These are phyloP conservation scores for Metarhizium sp. DNA, from an alignment of 2,329 filamentous ascomycete species.

Conservation along the genomic window DNA sequence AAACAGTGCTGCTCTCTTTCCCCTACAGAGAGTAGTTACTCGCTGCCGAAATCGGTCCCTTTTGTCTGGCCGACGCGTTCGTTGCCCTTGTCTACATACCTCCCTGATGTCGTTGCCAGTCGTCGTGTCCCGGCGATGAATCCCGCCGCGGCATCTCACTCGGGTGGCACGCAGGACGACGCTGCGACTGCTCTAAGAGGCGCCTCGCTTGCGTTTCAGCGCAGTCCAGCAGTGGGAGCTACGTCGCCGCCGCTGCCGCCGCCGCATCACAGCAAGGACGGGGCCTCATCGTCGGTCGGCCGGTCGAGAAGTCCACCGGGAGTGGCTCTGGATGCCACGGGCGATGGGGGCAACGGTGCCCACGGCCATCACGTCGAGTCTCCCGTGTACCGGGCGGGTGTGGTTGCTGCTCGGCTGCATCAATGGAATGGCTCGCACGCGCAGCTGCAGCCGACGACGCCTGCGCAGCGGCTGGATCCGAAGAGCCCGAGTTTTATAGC, in stretches of 20 bases:
- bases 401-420: conserved; percentile 13
- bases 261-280: not conserved
- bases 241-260: conserved; percentile 7
- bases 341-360: not conserved
- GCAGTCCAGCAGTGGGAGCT: conserved; percentile 11
- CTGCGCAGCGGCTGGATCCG: conserved; percentile 19
- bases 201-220: conserved; percentile 45
- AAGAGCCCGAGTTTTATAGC: conserved; percentile 46
- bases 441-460: not conserved
- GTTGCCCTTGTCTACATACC: not conserved
- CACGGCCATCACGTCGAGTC: conserved; percentile 6
- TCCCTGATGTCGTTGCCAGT: conserved; percentile 10
- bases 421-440: conserved; percentile 12
- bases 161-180: conserved; percentile 22
- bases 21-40: too few relatives aligned
- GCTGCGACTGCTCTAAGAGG: conserved; percentile 40
- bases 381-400: conserved; percentile 1
- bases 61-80: not conserved
- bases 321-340: not conserved
- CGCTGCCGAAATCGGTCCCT: not conserved
- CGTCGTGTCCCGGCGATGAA: conserved; percentile 20
- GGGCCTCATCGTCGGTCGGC: conserved; percentile 17
- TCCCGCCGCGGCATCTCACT: conserved; percentile 19
- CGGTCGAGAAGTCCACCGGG: not conserved
- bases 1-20: too few relatives aligned